Percentiles rank a stretch among this genome's conserved stretches.
Conservation (phyloP, 2,329 filamentous ascomycete species). For the Orbilia oligospora region DNA sequence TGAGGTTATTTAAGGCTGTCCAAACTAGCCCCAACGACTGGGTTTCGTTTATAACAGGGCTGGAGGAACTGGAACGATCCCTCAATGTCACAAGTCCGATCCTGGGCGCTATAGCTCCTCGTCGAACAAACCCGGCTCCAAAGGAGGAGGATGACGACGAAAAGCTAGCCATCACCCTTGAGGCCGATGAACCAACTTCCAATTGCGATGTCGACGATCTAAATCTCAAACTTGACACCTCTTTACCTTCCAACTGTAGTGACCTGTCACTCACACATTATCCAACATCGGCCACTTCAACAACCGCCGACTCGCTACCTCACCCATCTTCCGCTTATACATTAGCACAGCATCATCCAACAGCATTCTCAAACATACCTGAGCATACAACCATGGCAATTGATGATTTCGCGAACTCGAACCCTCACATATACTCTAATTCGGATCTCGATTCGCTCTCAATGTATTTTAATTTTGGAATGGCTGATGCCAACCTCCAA, state of each 20-base stretch:
- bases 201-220: slow-evolving; percentile 6
- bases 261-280: slow-evolving; percentile 36
- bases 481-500: slow-evolving; percentile 24
- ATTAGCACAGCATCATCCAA: slow-evolving; percentile 32
- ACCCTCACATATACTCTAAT: slow-evolving; percentile 15
- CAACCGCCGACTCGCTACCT: slow-evolving; percentile 18
- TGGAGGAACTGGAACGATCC: slow-evolving; percentile 49
- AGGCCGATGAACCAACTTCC: slow-evolving; percentile 16
- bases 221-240: slow-evolving; percentile 7
- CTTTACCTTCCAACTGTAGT: slow-evolving; percentile 10
- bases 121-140: slow-evolving; percentile 8
- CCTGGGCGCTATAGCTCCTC: neutral
- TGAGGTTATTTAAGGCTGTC: slow-evolving; percentile 52
- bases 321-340: slow-evolving; percentile 8
- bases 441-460: slow-evolving; percentile 14
- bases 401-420: slow-evolving; percentile 32
- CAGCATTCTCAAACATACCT: slow-evolving; percentile 20
- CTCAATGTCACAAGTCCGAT: slow-evolving; percentile 26
- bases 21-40: slow-evolving; percentile 45
- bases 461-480: slow-evolving; percentile 28
- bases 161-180: slow-evolving; percentile 1
- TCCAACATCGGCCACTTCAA: slow-evolving; percentile 19
- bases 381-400: slow-evolving; percentile 14
- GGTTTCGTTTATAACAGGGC: slow-evolving; percentile 43
- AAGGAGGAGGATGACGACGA: slow-evolving; percentile 38